phyloP scores from a whole-genome alignment of 2,329 filamentous ascomycete species.

The Talaromyces rugulosus region DNA sequence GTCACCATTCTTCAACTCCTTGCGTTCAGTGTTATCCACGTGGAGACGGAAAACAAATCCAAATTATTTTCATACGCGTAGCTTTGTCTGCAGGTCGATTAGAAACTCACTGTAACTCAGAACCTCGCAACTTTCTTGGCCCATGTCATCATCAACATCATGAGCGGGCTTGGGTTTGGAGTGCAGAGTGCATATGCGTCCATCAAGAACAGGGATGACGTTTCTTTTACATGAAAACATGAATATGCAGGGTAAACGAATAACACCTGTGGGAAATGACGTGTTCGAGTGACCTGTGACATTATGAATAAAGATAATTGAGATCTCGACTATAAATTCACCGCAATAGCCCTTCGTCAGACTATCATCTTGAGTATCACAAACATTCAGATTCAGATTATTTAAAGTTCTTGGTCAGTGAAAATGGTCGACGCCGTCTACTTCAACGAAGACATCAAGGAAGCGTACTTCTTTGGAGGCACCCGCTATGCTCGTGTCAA shows the following conservation, averaged over 20 bases:
- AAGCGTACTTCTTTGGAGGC: slow-evolving; percentile 1
- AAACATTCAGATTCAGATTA: background rate
- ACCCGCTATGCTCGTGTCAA: background rate
- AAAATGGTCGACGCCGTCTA: background rate
- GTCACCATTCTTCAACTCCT: background rate
- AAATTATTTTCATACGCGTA: background rate
- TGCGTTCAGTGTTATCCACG: background rate
- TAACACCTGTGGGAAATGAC: background rate
- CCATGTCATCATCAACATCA: background rate
- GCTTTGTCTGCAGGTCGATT: background rate
- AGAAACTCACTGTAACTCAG: background rate
- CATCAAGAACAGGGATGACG: background rate
- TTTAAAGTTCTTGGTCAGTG: background rate
- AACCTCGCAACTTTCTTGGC: background rate
- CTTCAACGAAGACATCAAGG: background rate
- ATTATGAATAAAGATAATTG: background rate
- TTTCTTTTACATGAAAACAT: too few species aligned
- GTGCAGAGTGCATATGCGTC: background rate
- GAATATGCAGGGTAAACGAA: background rate
- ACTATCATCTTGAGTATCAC: background rate
- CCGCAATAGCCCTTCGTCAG: background rate
- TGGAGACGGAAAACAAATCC: background rate
- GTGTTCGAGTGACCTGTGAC: background rate
- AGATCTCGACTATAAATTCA: background rate
- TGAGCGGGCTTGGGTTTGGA: background rate